Conservation (phyloP, 352 stramenopile genomes). For the Lagenidium sp. region DNA sequence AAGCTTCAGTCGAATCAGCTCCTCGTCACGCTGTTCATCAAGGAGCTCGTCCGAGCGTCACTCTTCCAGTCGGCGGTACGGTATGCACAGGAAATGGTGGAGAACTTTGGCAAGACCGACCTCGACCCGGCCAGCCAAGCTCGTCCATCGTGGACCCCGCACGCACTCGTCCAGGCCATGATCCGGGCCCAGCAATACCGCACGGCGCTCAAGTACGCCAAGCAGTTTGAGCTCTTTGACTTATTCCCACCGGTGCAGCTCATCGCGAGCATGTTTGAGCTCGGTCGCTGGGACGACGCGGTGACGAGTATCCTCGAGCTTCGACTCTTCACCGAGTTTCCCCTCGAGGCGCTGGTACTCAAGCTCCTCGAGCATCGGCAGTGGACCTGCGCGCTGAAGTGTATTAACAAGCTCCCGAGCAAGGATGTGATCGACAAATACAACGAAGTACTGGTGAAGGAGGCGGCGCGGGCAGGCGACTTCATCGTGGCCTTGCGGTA, state of each 20-base stretch:
- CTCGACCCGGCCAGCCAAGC: slow-evolving; percentile 14
- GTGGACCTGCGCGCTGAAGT: slow-evolving; percentile 67
- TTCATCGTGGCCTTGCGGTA: slow-evolving; percentile 62
- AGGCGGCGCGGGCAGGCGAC: slow-evolving; percentile 46
- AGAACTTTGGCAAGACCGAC: slow-evolving; percentile 42
- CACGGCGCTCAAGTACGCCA: slow-evolving; percentile 67
- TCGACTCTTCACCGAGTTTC: slow-evolving; percentile 59
- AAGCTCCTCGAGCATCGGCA: slow-evolving; percentile 63
- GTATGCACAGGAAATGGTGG: slow-evolving; percentile 74
- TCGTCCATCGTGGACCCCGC: slow-evolving; percentile 60
- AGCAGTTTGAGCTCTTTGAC: slow-evolving; percentile 72
- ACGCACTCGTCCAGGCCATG: slow-evolving; percentile 79
- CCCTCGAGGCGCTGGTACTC: slow-evolving; percentile 45
- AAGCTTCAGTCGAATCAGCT: slow-evolving; percentile 56
- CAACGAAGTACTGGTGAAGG: slow-evolving; percentile 40
- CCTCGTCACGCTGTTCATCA: slow-evolving; percentile 79
- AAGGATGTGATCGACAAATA: slow-evolving; percentile 36
- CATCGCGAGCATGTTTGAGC: slow-evolving; percentile 62
- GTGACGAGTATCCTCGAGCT: slow-evolving; percentile 70
- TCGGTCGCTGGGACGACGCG: slow-evolving; percentile 54
- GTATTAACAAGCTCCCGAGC: slow-evolving; percentile 61
- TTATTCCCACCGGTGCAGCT: slow-evolving; percentile 55
- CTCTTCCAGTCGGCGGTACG: slow-evolving; percentile 67
- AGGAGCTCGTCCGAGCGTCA: slow-evolving; percentile 51
- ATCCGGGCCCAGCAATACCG: slow-evolving; percentile 62